phyloP scores from a whole-genome alignment of 192 early-diverging fungal genomes.

The Allomyces arbusculus region DNA sequence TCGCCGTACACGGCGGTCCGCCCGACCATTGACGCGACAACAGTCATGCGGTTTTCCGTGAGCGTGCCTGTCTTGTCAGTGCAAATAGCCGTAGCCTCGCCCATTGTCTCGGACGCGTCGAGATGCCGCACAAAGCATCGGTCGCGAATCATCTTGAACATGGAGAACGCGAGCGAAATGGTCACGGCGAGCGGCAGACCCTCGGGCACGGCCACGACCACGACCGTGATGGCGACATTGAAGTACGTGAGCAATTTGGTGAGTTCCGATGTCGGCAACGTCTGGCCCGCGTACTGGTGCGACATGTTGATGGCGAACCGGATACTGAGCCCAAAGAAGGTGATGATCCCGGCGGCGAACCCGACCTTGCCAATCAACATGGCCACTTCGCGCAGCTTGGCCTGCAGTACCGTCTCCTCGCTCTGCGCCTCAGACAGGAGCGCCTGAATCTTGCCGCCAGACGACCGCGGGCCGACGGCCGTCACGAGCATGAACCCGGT shows the following conservation, averaged over 20 bases:
- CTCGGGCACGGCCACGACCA: conserved; percentile 41
- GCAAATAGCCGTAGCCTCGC: conserved; percentile 38
- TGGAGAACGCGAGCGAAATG: conserved; percentile 32
- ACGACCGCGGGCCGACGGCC: conserved; percentile 23
- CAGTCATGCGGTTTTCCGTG: conserved; percentile 41
- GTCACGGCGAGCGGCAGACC: conserved; percentile 44
- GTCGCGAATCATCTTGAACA: conserved; percentile 46
- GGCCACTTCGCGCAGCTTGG: conserved; percentile 31
- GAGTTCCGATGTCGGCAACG: background rate
- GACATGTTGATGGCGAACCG: conserved; percentile 30
- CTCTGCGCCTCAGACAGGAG: conserved; percentile 30
- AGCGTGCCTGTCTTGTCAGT: conserved; percentile 43
- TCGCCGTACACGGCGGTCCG: conserved; percentile 24
- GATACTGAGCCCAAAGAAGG: conserved; percentile 27
- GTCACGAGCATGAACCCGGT: conserved; percentile 28
- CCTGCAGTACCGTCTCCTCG: conserved; percentile 34
- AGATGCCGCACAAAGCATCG: conserved; percentile 42
- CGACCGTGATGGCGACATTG: conserved; percentile 26
- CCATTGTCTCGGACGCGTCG: conserved; percentile 41
- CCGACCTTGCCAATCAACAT: conserved; percentile 39
- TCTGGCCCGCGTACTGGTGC: conserved; percentile 12
- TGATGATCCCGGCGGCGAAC: conserved; percentile 31
- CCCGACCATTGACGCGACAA: conserved; percentile 23
- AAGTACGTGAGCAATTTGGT: background rate
- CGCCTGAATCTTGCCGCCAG: conserved; percentile 37